phyloP scores from a whole-genome alignment of 2,329 filamentous ascomycete genomes.

The Didymosphaeria variabile region DNA sequence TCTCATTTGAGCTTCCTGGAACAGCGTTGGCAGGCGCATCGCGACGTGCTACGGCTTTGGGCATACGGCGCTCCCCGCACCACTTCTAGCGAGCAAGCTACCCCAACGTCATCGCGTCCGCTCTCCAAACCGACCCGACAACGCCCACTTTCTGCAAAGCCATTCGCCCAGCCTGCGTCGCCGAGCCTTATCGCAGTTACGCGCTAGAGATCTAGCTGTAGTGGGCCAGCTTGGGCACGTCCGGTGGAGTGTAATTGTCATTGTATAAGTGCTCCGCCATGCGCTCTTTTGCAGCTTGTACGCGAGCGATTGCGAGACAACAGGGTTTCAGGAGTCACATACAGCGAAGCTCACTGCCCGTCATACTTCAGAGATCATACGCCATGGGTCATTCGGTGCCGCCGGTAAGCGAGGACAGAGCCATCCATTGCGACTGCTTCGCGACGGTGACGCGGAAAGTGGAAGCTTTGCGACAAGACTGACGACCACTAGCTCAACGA shows the following conservation, averaged over 20 bases:
- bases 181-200: slow-evolving; percentile 6
- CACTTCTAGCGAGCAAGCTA: slow-evolving; percentile 11
- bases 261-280: slow-evolving; percentile 27
- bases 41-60: background rate
- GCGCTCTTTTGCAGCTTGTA: slow-evolving; percentile 44
- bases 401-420: slow-evolving; percentile 39
- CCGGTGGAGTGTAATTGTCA: background rate
- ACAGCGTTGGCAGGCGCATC: background rate
- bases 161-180: slow-evolving; percentile 1
- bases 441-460: background rate
- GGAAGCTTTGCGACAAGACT: slow-evolving; percentile 16
- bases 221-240: background rate
- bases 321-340: slow-evolving; percentile 42
- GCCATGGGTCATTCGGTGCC: slow-evolving; percentile 56
- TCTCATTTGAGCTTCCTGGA: background rate
- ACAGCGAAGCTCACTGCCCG: slow-evolving; percentile 42
- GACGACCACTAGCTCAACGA: slow-evolving; percentile 55
- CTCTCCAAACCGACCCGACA: background rate
- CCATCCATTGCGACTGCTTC: background rate
- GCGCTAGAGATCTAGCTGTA: slow-evolving; percentile 6
- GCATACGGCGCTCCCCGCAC: slow-evolving; percentile 1
- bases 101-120: slow-evolving; percentile 13
- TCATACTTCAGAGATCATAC: slow-evolving; percentile 51
- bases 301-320: slow-evolving; percentile 43
- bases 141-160: slow-evolving; percentile 5